Evolutionary conservation across 2,329 filamentous ascomycete genomes (phyloP).

Genomic region (Colletotrichum sp.): DNA sequence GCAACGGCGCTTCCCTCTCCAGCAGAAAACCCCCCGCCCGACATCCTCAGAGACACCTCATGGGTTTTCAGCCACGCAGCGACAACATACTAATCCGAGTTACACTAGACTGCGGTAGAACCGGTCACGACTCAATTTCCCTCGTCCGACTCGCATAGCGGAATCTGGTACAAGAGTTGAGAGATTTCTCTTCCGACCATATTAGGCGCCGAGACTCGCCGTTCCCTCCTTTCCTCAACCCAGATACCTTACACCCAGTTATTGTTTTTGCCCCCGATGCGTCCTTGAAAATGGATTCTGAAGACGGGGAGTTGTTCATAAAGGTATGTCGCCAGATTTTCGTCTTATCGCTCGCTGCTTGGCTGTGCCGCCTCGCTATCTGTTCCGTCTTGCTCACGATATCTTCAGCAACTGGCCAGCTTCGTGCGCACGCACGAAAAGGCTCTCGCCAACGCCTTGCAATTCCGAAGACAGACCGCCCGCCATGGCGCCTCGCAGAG

Average conservation of each 20-base stretch:
- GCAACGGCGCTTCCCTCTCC: background rate
- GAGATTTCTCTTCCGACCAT: slow-evolving; percentile 6
- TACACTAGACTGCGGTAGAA: slow-evolving; percentile 16
- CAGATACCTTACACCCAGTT: slow-evolving; percentile 21
- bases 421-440: slow-evolving; percentile 98
- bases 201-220: slow-evolving; percentile 14
- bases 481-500: slow-evolving; percentile 75
- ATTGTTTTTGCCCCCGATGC: slow-evolving; percentile 43
- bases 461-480: slow-evolving; percentile 76
- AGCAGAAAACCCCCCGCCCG: background rate
- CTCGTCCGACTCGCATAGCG: slow-evolving; percentile 5
- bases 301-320: slow-evolving; percentile 89
- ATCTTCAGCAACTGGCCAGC: slow-evolving; percentile 82
- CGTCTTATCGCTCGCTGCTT: background rate
- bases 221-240: slow-evolving; percentile 13
- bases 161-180: slow-evolving; percentile 3
- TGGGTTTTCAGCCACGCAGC: background rate
- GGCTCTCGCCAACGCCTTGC: slow-evolving; percentile 92
- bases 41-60: background rate
- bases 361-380: background rate
- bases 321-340: slow-evolving; percentile 62
- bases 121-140: slow-evolving; percentile 2
- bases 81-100: slow-evolving; percentile 5
- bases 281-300: slow-evolving; percentile 77
- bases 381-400: background rate